Conservation (phyloP, 495 filamentous ascomycete genomes). For the Stereocaulon alpinum region DNA sequence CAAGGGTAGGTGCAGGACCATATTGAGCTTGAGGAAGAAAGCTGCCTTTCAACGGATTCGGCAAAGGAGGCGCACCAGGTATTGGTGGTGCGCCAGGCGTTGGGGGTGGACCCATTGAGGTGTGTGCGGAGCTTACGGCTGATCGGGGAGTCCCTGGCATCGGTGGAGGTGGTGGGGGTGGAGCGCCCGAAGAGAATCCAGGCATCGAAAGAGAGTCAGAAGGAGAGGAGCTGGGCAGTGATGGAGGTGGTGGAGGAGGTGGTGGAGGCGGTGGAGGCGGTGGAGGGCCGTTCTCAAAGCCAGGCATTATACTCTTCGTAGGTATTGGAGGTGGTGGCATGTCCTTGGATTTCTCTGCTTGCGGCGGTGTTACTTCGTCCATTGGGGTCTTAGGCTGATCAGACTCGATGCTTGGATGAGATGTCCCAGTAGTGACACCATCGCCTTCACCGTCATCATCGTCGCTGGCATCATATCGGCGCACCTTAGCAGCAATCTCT, state of each 20-base stretch:
- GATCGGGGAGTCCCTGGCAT: conserved; percentile 27
- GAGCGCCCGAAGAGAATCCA: conserved; percentile 34
- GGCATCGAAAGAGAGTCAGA: conserved; percentile 30
- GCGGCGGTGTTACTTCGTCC: conserved; percentile 41
- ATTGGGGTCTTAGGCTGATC: conserved; percentile 59
- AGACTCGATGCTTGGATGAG: conserved; percentile 65
- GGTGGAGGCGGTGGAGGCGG: conserved; percentile 37
- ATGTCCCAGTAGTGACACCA: conserved; percentile 65
- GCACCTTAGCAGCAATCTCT: conserved; percentile 73
- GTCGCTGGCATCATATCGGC: conserved; percentile 59
- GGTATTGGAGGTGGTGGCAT: conserved; percentile 36
- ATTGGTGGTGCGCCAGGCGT: conserved; percentile 42
- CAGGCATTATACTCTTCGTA: conserved; percentile 35
- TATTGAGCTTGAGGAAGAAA: conserved; percentile 41
- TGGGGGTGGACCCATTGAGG: conserved; percentile 36
- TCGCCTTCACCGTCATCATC: conserved; percentile 52
- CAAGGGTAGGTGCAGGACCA: conserved; percentile 35
- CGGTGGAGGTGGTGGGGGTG: conserved; percentile 45
- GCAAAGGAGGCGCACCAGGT: conserved; percentile 46
- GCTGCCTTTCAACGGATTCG: conserved; percentile 42
- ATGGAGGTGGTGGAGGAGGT: conserved; percentile 24
- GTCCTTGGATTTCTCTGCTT: conserved; percentile 22
- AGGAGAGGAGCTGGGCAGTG: conserved; percentile 18
- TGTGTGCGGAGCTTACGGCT: conserved; percentile 13
- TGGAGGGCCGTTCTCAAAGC: conserved; percentile 34